Evolutionary conservation across 345 rosid genomes (phyloP).

Genomic region (Firmiana major): DNA sequence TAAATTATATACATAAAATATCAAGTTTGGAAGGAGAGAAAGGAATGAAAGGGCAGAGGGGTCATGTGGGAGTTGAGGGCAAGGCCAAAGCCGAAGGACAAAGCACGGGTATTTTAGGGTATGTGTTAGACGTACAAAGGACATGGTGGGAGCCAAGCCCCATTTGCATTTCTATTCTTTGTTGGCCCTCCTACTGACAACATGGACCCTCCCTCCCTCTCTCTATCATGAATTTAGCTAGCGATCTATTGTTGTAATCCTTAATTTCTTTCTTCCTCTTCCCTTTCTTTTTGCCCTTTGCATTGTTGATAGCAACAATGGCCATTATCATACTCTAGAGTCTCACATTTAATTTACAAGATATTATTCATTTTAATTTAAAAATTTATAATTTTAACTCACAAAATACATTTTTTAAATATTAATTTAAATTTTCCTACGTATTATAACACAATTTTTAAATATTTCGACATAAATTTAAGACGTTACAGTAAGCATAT

Average conservation of each 20-base stretch:
- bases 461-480: too few species aligned
- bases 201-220: conserved; percentile 40
- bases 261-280: neutral
- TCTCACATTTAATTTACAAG: too few species aligned
- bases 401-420: too few species aligned
- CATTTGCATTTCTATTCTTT: conserved; percentile 37
- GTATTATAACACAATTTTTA: too few species aligned
- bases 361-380: too few species aligned
- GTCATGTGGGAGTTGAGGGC: conserved; percentile 34
- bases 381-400: too few species aligned
- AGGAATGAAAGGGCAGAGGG: conserved; percentile 2
- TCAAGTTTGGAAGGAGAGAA: neutral
- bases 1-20: too few species aligned
- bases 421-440: too few species aligned
- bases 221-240: neutral
- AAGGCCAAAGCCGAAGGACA: conserved; percentile 10
- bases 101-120: conserved; percentile 38
- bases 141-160: conserved; percentile 54
- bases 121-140: conserved; percentile 25
- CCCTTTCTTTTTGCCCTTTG: neutral
- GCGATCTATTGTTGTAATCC: neutral
- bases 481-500: too few species aligned
- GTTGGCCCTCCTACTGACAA: conserved; percentile 55
- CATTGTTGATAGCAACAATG: too few species aligned
- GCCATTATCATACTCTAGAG: too few species aligned